phyloP scores from a whole-genome alignment of 345 rosid genomes.

The Luvunga scandens region DNA sequence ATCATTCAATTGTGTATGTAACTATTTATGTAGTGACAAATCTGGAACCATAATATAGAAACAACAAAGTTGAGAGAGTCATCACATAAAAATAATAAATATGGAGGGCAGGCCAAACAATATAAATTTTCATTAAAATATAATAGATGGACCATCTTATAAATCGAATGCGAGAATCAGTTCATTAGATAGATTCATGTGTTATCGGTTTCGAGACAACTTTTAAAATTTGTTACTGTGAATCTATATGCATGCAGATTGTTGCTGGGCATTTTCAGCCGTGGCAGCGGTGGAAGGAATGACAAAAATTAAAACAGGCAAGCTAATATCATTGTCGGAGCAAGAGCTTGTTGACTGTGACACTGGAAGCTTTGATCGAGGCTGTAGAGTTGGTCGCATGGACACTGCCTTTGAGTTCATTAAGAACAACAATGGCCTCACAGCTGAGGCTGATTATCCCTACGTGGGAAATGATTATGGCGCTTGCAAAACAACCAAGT shows the following conservation, averaged over 20 bases:
- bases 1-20: too few species aligned
- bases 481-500: slow-evolving; percentile 16
- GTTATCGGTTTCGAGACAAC: too few species aligned
- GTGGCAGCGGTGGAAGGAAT: slow-evolving; percentile 58
- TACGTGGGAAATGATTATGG: slow-evolving; percentile 29
- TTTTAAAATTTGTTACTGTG: too few species aligned
- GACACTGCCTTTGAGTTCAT: slow-evolving; percentile 40
- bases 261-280: slow-evolving; percentile 63
- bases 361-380: slow-evolving; percentile 15
- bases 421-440: slow-evolving; percentile 34
- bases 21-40: too few species aligned
- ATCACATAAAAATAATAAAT: too few species aligned
- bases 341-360: slow-evolving; percentile 59
- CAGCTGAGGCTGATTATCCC: slow-evolving; percentile 40
- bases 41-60: too few species aligned
- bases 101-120: too few species aligned
- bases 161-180: too few species aligned
- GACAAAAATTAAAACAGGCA: slow-evolving; percentile 34
- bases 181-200: too few species aligned
- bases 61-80: too few species aligned
- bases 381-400: slow-evolving; percentile 42
- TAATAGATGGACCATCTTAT: too few species aligned
- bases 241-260: slow-evolving; percentile 15
- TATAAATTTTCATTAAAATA: too few species aligned
- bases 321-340: slow-evolving; percentile 44